A percentile compares a stretch with the other conserved stretches of the same genome.
Conservation (phyloP, 2,329 filamentous ascomycete genomes). For the Fusarium subtropicale region DNA sequence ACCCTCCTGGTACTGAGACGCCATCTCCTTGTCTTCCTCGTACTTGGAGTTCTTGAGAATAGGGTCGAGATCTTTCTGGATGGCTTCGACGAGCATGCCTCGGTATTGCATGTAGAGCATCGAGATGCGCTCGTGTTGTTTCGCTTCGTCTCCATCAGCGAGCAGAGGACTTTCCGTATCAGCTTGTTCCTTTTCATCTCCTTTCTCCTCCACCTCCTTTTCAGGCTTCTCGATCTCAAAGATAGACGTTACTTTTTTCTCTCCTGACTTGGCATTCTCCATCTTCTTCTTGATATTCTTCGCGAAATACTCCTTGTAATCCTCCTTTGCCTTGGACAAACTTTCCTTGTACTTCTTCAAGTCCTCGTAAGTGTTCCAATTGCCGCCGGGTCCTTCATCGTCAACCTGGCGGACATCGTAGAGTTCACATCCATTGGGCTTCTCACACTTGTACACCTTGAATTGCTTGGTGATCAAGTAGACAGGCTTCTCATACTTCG, state of each 20-base stretch:
- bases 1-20: constrained; percentile 4
- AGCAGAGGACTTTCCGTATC: background rate
- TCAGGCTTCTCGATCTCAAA: background rate
- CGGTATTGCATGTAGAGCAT: constrained; percentile 36
- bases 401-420: background rate
- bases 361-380: background rate
- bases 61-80: constrained; percentile 26
- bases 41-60: constrained; percentile 14
- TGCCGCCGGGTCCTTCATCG: background rate
- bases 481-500: background rate
- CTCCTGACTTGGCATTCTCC: background rate
- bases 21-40: background rate
- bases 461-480: constrained; percentile 6
- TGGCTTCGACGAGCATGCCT: constrained; percentile 15
- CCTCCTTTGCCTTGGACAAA: background rate
- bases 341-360: background rate
- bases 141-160: constrained; percentile 4
- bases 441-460: constrained; percentile 12
- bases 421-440: background rate
- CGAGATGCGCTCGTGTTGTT: constrained; percentile 12
- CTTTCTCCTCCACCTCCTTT: background rate
- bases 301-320: background rate
- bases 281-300: background rate
- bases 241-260: background rate
- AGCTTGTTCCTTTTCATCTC: background rate